Evolutionary conservation across 352 stramenopile species (phyloP), one percentile per base, ranked within the genome.

Genomic region (Phytophthora syringae): DNA sequence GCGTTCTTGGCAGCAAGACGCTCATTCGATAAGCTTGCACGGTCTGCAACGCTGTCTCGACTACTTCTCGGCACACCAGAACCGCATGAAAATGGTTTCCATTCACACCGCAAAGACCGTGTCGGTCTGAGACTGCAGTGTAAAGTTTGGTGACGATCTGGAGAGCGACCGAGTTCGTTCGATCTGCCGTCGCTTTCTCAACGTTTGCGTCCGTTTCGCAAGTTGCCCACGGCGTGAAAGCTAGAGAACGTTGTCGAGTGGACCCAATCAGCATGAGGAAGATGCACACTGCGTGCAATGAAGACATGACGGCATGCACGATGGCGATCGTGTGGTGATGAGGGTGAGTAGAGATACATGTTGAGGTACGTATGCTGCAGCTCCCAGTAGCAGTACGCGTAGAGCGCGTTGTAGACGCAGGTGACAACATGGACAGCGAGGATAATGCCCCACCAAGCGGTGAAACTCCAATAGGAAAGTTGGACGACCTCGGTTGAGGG

Each of bases 11-110:
- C 7, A 77, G 59, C n/a, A 71, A 34, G 16, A 32, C 5, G 32
- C 69, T 77, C 69, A 77, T 74, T 7, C 56, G 32, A 44, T 77
- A 77, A 4, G 69, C 54, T 32, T 77, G 69, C 0, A 68, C 4
- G 15, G 51, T 61, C 16, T 77, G 70, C 30, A 77, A 36, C 1
- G 52, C 37, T 2, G 60, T 72, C 30, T 77, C 60, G 9, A 68
- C n/a, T 0, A 74, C 37, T 45, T 74, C 70, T 1, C 65, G 60
- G 2, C 32, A 27, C 1, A 74, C 9, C 10, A 50, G 53, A 28
- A 59, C 37, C 2, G 18, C 20, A 20, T 59, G 45, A 20, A 69
- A 69, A 22, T 69, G 44, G 2, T 21, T 43, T 24, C 60, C 43
- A 22, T 69, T 69, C 7, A 64, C 53, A 11, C 60, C 60, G 15